A percentile compares a stretch with the other conserved stretches of the same genome.
These are phyloP conservation scores for Coemansia sp. DNA, from an alignment of 371 early-diverging fungal species.

Conservation along the genomic window DNA sequence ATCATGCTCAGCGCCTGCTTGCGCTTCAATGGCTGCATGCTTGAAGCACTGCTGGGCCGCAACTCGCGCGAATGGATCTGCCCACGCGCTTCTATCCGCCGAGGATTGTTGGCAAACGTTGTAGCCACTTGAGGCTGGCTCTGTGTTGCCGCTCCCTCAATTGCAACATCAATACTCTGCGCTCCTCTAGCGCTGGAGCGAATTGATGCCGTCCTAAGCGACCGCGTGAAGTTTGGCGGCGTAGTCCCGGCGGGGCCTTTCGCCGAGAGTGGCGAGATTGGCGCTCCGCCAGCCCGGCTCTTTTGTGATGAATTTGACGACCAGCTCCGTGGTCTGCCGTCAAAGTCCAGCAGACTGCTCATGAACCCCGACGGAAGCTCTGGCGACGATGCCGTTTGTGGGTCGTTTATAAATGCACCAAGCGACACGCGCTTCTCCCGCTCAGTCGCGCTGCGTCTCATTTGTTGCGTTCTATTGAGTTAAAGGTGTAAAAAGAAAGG, in stretches of 20 bases:
- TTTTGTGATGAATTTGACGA: constrained; percentile 14
- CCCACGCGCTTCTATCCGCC: constrained; percentile 38
- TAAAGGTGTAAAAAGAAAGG: background rate
- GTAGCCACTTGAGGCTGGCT: constrained; percentile 28
- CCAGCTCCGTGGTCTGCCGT: constrained; percentile 43
- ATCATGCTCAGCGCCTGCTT: constrained; percentile 21
- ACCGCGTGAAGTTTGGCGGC: background rate
- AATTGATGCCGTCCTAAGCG: constrained; percentile 12
- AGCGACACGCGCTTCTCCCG: constrained; percentile 8
- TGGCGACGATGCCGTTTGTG: constrained; percentile 33
- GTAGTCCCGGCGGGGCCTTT: background rate
- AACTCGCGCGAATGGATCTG: constrained; percentile 1
- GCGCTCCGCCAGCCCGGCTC: constrained; percentile 1
- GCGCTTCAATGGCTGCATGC: background rate
- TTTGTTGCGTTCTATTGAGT: constrained; percentile 2
- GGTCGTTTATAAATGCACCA: constrained; percentile 9
- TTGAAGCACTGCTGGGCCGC: background rate
- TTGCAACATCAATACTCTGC: background rate
- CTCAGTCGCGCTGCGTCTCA: constrained; percentile 3
- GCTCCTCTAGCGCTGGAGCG: constrained; percentile 12
- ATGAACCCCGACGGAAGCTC: constrained; percentile 25
- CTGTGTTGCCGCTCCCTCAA: constrained; percentile 1
- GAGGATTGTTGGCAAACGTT: constrained; percentile 13
- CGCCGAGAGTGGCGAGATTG: background rate
- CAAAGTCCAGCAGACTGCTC: constrained; percentile 22